These are phyloP conservation scores for Kodamaea restingae DNA, from an alignment of 805 yeast species.

Conservation along the genomic window DNA sequence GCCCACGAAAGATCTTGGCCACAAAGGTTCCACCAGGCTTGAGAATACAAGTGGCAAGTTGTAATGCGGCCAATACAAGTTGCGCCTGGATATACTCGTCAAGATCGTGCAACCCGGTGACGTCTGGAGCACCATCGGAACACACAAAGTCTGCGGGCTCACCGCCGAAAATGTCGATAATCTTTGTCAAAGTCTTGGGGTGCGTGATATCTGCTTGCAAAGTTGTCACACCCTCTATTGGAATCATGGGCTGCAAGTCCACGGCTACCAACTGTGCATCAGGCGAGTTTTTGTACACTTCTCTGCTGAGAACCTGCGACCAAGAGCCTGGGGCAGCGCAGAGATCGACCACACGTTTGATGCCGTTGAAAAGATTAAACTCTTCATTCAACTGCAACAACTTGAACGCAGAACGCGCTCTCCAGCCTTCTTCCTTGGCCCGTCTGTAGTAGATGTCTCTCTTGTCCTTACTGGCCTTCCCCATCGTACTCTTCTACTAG, in stretches of 20 bases:
- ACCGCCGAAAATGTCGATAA: conserved; percentile 80
- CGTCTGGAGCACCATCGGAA: conserved; percentile 98
- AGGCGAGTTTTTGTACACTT: conserved; percentile 45
- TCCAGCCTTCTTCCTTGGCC: conserved; percentile 97
- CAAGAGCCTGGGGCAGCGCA: conserved; percentile 99
- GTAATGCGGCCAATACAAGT: conserved; percentile 83
- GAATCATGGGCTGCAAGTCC: conserved; percentile 96
- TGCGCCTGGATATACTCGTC: conserved; percentile 98
- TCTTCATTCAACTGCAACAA: conserved; percentile 87
- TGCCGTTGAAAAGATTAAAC: conserved; percentile 71
- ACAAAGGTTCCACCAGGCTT: conserved; percentile 91
- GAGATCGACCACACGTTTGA: conserved; percentile 84
- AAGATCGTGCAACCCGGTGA: conserved; percentile 92
- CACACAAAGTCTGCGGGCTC: conserved; percentile 93
- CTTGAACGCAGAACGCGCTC: conserved; percentile 96
- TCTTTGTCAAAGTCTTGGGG: conserved; percentile 77
- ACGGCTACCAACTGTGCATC: conserved; percentile 84
- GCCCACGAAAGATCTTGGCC: conserved; percentile 93
- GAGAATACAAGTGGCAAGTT: conserved; percentile 82
- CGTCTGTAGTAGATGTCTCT: conserved; percentile 86
- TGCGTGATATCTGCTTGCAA: conserved; percentile 97
- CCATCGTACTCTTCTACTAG: conserved; percentile 48
- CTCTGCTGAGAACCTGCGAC: conserved; percentile 89
- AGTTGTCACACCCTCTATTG: conserved; percentile 85
- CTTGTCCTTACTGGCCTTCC: conserved; percentile 91